These are phyloP conservation scores for Marchantia paleacea DNA, from an alignment of 225 moss, liverwort and hornwort genomes.

Conservation along the genomic window DNA sequence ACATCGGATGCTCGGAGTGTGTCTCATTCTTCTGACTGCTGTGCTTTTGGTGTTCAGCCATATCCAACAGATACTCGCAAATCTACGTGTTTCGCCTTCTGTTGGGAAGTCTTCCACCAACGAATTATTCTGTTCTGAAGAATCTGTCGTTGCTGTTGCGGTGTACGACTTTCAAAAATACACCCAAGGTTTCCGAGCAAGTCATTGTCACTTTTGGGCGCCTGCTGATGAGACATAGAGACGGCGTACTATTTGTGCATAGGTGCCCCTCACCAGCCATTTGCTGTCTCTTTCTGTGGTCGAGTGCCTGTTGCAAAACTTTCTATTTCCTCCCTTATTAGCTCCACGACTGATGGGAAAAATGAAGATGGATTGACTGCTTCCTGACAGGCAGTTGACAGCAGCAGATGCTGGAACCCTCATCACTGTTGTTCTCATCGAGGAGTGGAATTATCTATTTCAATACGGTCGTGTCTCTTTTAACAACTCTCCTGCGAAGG, in stretches of 20 bases:
- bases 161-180: constrained; percentile 20
- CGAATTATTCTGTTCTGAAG: constrained; percentile 51
- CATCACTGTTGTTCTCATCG: constrained; percentile 46
- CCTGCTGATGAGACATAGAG: constrained; percentile 43
- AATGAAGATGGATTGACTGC: not conserved
- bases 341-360: too few species aligned
- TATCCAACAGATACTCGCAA: constrained; percentile 53
- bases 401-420: constrained; percentile 47
- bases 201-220: constrained; percentile 49
- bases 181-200: constrained; percentile 26
- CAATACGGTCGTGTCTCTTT: constrained; percentile 45
- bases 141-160: constrained; percentile 47
- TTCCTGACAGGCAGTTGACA: constrained; percentile 44
- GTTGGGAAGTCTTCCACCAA: constrained; percentile 53
- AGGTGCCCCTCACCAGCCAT: constrained; percentile 24
- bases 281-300: not conserved
- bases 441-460: constrained; percentile 67
- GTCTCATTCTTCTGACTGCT: not conserved
- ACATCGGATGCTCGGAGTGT: too few species aligned
- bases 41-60: constrained; percentile 40
- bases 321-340: not conserved
- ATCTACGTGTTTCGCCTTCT: constrained; percentile 58
- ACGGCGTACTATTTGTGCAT: constrained; percentile 15
- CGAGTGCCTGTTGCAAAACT: not conserved
- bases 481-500: constrained; percentile 21